phyloP scores from a whole-genome alignment of 164 flowering plant genomes.

The Vitis cinerea region DNA sequence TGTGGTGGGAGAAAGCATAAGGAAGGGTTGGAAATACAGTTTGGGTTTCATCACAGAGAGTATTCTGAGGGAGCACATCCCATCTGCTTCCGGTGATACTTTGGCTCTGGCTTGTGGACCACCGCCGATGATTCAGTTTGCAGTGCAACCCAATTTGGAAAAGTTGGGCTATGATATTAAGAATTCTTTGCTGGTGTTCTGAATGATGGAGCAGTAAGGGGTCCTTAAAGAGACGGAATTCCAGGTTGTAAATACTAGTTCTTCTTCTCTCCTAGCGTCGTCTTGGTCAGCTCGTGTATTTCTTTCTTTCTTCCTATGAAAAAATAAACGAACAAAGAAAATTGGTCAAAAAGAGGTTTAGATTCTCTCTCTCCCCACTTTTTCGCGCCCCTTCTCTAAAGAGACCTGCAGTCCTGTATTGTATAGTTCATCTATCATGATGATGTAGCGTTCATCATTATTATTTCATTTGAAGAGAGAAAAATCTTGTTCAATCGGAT shows the following conservation, averaged over 20 bases:
- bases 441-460: too few relatives aligned
- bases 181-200: slow-evolving; percentile 66
- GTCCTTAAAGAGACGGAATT: too few relatives aligned
- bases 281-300: too few relatives aligned
- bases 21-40: slow-evolving; percentile 81
- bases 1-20: slow-evolving; percentile 46
- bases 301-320: too few relatives aligned
- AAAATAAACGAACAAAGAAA: background rate
- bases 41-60: slow-evolving; percentile 64
- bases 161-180: slow-evolving; percentile 81
- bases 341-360: background rate
- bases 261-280: too few relatives aligned
- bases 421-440: too few relatives aligned
- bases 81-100: slow-evolving; percentile 42
- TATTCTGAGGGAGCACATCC: slow-evolving; percentile 69
- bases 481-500: too few relatives aligned
- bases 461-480: too few relatives aligned
- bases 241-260: too few relatives aligned
- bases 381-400: too few relatives aligned
- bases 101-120: slow-evolving; percentile 90
- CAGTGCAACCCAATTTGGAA: slow-evolving; percentile 84
- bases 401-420: too few relatives aligned
- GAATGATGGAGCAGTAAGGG: background rate
- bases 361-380: too few relatives aligned
- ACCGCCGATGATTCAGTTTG: slow-evolving; percentile 88